These are phyloP conservation scores for Linnemannia zychae DNA, from an alignment of 192 early-diverging fungal species.

Conservation along the genomic window DNA sequence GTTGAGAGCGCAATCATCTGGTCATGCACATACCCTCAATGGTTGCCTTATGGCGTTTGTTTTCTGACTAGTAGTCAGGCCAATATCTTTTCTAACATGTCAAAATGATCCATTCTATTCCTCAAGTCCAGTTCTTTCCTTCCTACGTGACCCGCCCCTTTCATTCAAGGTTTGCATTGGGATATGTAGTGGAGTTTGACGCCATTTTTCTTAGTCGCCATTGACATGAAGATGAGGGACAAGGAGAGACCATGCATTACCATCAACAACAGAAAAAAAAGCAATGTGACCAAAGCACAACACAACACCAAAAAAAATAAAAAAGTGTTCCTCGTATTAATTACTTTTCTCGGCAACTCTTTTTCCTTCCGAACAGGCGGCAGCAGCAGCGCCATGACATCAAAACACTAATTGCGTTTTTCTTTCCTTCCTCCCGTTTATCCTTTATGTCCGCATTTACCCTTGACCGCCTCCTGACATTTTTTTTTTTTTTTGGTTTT, in stretches of 20 bases:
- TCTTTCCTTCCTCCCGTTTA: background rate
- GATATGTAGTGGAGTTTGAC: background rate
- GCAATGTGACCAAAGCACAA: background rate
- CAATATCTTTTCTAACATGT: too few species aligned
- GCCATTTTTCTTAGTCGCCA: background rate
- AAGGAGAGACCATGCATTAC: background rate
- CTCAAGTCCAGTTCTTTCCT: too few species aligned
- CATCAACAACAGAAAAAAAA: background rate
- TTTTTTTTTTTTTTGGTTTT: too few species aligned
- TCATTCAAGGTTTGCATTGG: background rate
- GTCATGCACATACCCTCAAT: background rate
- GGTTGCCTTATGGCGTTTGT: background rate
- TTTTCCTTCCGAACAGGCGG: background rate
- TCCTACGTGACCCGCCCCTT: background rate
- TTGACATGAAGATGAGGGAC: background rate
- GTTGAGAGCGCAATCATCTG: background rate
- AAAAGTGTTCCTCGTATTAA: background rate
- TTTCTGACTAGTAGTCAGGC: background rate
- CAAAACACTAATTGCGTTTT: background rate
- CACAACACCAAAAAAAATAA: too few species aligned
- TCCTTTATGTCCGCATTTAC: background rate
- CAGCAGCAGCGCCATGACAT: background rate
- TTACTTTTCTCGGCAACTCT: background rate
- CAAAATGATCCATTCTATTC: too few species aligned
- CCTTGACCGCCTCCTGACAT: background rate